Base-by-base conservation (phyloP, 495 filamentous ascomycete genomes). In the Penicillium taxi region DNA sequence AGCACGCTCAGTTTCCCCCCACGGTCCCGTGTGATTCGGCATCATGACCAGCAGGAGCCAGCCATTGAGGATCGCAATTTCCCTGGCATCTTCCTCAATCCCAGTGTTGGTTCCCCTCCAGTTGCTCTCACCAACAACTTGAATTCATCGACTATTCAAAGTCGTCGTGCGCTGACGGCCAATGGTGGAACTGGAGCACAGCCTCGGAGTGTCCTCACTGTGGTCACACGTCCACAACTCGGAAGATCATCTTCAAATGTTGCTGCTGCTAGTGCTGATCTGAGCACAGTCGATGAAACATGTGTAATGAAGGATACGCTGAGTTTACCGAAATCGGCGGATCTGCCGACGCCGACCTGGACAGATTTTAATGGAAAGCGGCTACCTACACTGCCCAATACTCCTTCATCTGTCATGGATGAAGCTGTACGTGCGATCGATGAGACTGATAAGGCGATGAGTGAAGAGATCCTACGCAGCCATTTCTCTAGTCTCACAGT, bases 401-500 rank as follows among this genome's bases (percentile, higher is more conserved):
- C 62, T 1, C 67, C 67, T 9, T 69, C 65, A 0, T 69, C 65
- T 1, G 67, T 69, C 21, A 67, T 69, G 67, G 63, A 69, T 12
- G 66, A 67, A 34, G 66, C 61, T 6, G 50, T 70, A 11, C 61
- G 57, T 6, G 64, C 59, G 8, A 60, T 70, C 21, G 61, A 68
- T 14, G 55, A 56, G 14, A 49, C 47, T 11, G 58, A 67, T 34
- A 50, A 50, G 13, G 56, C 47, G 3, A 42, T 67, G 23, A 58
- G 66, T 16, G 47, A 40, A 15, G 55, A 65, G 30, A 44, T 55
- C 24, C 45, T 59, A 9, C 57, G 43, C 19, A 71, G 64, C 38
- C 58, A 61, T 37, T 69, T 69, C 31, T 71, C 67, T 4, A 60
- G 60, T 35, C 50, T 64, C 39, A 69, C 64, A 27, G 54, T 53